phyloP scores from a whole-genome alignment of 1,284 basidiomycete species.

The Entoloma clypeatum region DNA sequence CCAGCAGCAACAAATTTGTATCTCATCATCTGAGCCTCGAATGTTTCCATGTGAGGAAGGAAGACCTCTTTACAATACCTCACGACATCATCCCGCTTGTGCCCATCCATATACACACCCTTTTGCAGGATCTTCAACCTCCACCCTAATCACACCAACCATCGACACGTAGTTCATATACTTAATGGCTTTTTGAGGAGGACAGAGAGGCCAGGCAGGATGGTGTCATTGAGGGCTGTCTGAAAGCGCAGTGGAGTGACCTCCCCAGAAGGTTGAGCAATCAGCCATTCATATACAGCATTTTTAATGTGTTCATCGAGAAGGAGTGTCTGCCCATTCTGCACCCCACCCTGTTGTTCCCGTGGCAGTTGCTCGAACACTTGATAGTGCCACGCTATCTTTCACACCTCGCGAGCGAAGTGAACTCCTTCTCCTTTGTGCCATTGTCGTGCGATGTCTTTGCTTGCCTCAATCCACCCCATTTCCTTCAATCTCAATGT shows the following conservation, averaged over 20 bases:
- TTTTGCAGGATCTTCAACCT: slow-evolving; percentile 24
- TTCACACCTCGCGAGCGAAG: slow-evolving; percentile 21
- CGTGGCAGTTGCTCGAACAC: slow-evolving; percentile 32
- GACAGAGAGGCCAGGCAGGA: slow-evolving; percentile 29
- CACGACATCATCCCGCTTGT: slow-evolving; percentile 34
- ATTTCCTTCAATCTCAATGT: slow-evolving; percentile 16
- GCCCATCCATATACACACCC: slow-evolving; percentile 37
- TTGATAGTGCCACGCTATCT: slow-evolving; percentile 35
- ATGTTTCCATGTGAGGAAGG: slow-evolving; percentile 27
- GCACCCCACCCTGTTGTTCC: slow-evolving; percentile 27
- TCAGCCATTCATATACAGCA: slow-evolving; percentile 21
- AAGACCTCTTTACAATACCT: slow-evolving; percentile 28
- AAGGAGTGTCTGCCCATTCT: slow-evolving; percentile 21
- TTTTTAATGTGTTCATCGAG: slow-evolving; percentile 26
- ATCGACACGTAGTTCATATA: slow-evolving; percentile 25
- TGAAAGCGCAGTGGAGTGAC: slow-evolving; percentile 28
- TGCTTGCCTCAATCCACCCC: slow-evolving; percentile 5
- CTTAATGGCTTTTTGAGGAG: slow-evolving; percentile 18
- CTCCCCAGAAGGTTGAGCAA: slow-evolving; percentile 20
- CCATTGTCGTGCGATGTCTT: not conserved
- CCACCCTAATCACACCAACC: slow-evolving; percentile 30
- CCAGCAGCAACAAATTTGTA: no score
- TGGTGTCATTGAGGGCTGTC: slow-evolving; percentile 23
- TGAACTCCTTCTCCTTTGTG: not conserved
- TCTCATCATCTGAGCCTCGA: slow-evolving; percentile 24